Evolutionary conservation across 208 protist genomes (phyloP), one percentile per base, ranked within the genome.

Genomic region (Trypanosoma caninum): DNA sequence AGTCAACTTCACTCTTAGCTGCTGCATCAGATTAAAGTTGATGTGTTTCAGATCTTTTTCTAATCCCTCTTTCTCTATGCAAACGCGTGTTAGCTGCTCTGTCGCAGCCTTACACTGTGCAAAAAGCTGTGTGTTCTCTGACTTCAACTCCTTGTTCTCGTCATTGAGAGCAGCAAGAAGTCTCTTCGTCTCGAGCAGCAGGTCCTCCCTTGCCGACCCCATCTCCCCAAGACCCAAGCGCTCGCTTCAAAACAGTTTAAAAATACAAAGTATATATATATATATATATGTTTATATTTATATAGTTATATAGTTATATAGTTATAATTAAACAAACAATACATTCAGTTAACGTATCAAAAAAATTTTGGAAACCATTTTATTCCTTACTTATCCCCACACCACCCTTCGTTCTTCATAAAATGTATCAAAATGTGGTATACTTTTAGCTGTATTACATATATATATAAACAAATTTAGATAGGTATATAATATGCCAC

Each of bases 1-100:
- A 40, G 27, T 33, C 34, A 66, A 34, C 38, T 70, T 69, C 6
- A 57, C 51, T 14, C 60, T 53, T 8, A 76, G 48, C 25, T 76
- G 63, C 14, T 76, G 69, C 57, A 68, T 64, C 30, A 75, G 69
- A 33, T 69, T 69, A 25, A 69, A 69, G 44, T 69, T 69, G 34
- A 69, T 69, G 14, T 69, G 55, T 23, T 64, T 63, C 33, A 75
- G 14, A 34, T 67, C 62, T 28, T 65, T 64, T 38, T 70, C 51
- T n/a, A 60, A 34, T 0, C 38, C 23, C 30, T 57, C 70, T 48
- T 64, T 54, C 31, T 61, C 59, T 27, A n/a, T 35, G 10, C 27
- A 3, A 35, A 62, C 10, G 27, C 34, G 22, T 0, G 47, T 48
- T 14, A 69, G 34, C 13, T 41, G 27, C 28, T 70, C 57, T 0